phyloP scores from a whole-genome alignment of 495 filamentous ascomycete genomes.

The Aspergillus ostianus region DNA sequence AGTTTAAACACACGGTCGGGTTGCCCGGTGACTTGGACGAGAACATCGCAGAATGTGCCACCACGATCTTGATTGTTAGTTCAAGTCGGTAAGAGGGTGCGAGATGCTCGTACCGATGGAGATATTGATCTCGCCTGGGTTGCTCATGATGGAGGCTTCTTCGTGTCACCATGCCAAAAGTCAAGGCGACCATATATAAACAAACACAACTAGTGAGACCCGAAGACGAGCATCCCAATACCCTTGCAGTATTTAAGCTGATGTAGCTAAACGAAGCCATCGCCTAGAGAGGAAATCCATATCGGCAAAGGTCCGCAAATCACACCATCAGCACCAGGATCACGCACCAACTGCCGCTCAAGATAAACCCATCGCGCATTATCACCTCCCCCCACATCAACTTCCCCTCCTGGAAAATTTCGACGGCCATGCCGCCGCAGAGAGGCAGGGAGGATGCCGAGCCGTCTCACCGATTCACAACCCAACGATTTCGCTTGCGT shows the following conservation, averaged over 20 bases:
- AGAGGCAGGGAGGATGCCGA: background rate
- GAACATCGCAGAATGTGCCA: conserved; percentile 67
- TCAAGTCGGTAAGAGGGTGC: conserved; percentile 21
- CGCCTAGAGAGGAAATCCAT: background rate
- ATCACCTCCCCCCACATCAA: background rate
- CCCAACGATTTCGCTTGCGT: background rate
- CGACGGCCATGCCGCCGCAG: background rate
- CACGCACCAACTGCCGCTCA: background rate
- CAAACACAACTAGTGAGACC: background rate
- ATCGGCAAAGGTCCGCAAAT: background rate
- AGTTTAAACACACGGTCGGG: conserved; percentile 83
- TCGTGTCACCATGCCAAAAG: no score
- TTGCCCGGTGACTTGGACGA: conserved; percentile 51
- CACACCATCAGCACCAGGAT: background rate
- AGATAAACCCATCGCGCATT: background rate
- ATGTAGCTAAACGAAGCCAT: background rate
- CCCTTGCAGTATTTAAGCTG: background rate
- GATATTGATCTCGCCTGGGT: conserved; percentile 6
- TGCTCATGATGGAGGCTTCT: background rate
- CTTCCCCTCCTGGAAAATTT: background rate
- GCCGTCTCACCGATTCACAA: background rate
- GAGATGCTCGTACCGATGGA: background rate
- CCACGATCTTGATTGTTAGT: conserved; percentile 51
- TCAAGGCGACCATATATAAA: background rate
- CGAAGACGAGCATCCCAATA: background rate